Evolutionary conservation across 23 red algal species (phyloP), one percentile per base, ranked within the genome.

Genomic region (Gracilaria caudata): DNA sequence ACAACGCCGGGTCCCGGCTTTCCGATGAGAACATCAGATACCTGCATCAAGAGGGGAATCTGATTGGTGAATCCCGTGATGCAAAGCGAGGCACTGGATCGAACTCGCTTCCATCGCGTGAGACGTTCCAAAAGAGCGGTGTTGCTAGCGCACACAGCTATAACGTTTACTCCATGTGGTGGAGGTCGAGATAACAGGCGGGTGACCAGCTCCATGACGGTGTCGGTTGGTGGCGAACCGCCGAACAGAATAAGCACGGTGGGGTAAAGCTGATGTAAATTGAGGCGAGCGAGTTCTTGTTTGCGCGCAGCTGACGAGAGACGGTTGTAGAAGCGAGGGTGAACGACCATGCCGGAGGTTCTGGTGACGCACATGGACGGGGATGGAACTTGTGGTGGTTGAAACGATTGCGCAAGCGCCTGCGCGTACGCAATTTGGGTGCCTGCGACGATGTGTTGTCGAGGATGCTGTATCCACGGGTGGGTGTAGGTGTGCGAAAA

Each of bases 1-100:
- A 92, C 88, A 41, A 92, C 94, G 38, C 94, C 94, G 19, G 94
- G 94, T 20, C 94, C 94, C 21, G 94, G 94, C 80, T 96, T 96
- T 47, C 94, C 89, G 54, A 96, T 68, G 7, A 96, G 44, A 30
- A 96, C 68, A 37, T 96, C 94, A 2, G 84, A 68, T 26, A 91
- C 45, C 54, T 86, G 85, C 94, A 96, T 96, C 10, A 92, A 68
- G 23, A 61, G 14, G 4, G 84, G 63, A 81, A 96, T 79, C 19
- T 96, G 43, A 24, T 53, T 32, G 24, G 77, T 86, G 74, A 92
- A 94, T 19, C 76, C 92, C 2, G 86, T 74, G 39, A 90, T 55
- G 60, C 68, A 71, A 54, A 88, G 25, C 35, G 51, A 74, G 7
- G 34, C 17, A 10, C 57, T 77, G 26, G 70, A 53, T 4, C 44